Conservation (phyloP, 2,329 filamentous ascomycete genomes). For the Trichophyton schoenleinii region DNA sequence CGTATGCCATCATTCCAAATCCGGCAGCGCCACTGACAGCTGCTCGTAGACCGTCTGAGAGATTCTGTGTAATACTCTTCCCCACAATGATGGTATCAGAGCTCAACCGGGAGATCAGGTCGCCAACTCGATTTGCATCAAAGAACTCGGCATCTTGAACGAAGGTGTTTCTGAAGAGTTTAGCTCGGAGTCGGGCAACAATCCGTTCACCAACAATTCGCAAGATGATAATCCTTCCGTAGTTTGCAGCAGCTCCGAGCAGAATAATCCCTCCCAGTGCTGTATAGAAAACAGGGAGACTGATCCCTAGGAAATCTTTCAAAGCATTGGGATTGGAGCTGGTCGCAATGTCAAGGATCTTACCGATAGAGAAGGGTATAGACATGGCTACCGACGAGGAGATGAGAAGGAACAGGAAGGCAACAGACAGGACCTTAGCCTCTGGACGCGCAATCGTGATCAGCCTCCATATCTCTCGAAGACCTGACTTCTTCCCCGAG, state of each 20-base stretch:
- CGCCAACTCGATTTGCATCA: constrained; percentile 91
- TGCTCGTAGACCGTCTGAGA: constrained; percentile 88
- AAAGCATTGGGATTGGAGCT: constrained; percentile 54
- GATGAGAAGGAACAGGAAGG: constrained; percentile 73
- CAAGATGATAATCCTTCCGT: constrained; percentile 82
- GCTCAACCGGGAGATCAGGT: constrained; percentile 86
- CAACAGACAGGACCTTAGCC: constrained; percentile 59
- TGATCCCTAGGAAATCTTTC: constrained; percentile 65
- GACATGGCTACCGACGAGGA: constrained; percentile 93
- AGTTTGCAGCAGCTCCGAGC: constrained; percentile 79
- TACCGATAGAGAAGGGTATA: constrained; percentile 90
- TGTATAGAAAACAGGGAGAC: constrained; percentile 75
- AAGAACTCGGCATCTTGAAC: constrained; percentile 99
- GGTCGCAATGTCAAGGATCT: constrained; percentile 84
- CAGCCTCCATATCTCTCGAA: constrained; percentile 69
- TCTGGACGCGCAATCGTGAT: constrained; percentile 84
- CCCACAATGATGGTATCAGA: constrained; percentile 96
- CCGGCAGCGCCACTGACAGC: constrained; percentile 83
- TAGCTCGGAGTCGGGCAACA: constrained; percentile 75
- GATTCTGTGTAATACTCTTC: constrained; percentile 95
- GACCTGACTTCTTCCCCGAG: constrained; percentile 39
- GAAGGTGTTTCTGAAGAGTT: constrained; percentile 82
- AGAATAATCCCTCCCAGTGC: constrained; percentile 65
- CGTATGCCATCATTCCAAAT: constrained; percentile 88
- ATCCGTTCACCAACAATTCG: constrained; percentile 92